Conservation (phyloP, 208 protist species). For the Crithidia expoeki region DNA sequence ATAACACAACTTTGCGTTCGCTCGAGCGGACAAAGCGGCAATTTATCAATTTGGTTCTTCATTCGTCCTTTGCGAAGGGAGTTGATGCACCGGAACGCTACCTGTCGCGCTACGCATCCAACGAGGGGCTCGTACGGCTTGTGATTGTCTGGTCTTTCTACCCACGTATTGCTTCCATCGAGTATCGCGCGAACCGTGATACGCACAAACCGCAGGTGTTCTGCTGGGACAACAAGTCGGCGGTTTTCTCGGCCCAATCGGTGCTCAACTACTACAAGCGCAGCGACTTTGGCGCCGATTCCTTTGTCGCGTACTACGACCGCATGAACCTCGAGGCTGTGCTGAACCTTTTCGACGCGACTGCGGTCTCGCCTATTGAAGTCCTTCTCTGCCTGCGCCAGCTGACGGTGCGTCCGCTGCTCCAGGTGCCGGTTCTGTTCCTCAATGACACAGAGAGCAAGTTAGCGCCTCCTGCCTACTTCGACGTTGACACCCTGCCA, state of each 20-base stretch:
- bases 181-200: conserved; percentile 67
- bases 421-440: conserved; percentile 53
- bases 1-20: conserved; percentile 72
- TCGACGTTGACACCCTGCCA: conserved; percentile 43
- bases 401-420: conserved; percentile 62
- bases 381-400: conserved; percentile 75
- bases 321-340: conserved; percentile 80
- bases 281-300: conserved; percentile 42
- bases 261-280: conserved; percentile 53
- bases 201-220: conserved; percentile 55
- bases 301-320: conserved; percentile 82
- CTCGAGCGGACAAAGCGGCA: conserved; percentile 85
- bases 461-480: conserved; percentile 47
- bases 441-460: conserved; percentile 64
- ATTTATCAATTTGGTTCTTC: conserved; percentile 70
- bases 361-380: conserved; percentile 70
- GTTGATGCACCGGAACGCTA: conserved; percentile 43
- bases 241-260: conserved; percentile 53
- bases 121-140: conserved; percentile 74
- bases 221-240: conserved; percentile 86
- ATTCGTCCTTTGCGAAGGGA: conserved; percentile 62
- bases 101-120: conserved; percentile 69
- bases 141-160: conserved; percentile 84
- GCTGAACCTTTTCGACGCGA: conserved; percentile 81
- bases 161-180: conserved; percentile 73